phyloP scores from a whole-genome alignment of 495 filamentous ascomycete genomes.

The Hyaloscypha variabilis region DNA sequence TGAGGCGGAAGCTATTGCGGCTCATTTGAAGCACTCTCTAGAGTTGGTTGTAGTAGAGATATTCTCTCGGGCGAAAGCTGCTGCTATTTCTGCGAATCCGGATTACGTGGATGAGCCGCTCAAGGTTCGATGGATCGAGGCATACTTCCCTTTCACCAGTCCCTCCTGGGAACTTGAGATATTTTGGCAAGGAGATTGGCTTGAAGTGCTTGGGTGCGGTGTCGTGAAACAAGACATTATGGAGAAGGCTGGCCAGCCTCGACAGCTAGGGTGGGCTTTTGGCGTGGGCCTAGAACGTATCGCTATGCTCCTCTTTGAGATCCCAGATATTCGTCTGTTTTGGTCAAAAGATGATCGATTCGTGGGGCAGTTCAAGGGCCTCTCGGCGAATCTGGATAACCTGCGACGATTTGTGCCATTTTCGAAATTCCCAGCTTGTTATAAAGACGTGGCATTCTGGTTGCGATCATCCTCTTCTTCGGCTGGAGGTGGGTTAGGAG shows the following conservation, averaged over 20 bases:
- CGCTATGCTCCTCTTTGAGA: constrained; percentile 94
- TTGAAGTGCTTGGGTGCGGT: constrained; percentile 94
- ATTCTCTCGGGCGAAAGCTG: constrained; percentile 76
- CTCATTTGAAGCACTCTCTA: constrained; percentile 86
- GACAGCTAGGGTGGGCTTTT: constrained; percentile 91
- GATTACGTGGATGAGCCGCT: constrained; percentile 59
- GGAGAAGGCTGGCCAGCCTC: constrained; percentile 72
- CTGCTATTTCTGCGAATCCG: constrained; percentile 55
- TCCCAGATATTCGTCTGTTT: constrained; percentile 97
- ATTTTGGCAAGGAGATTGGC: constrained; percentile 92
- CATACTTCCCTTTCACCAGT: constrained; percentile 94
- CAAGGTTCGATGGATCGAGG: constrained; percentile 90
- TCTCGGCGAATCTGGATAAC: constrained; percentile 43
- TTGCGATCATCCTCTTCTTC: constrained; percentile 58
- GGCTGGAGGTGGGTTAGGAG: constrained; percentile 48
- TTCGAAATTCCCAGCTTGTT: constrained; percentile 84
- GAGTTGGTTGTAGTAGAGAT: constrained; percentile 89
- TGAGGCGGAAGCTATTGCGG: constrained; percentile 81
- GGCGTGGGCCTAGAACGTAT: constrained; percentile 91
- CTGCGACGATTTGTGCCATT: constrained; percentile 80
- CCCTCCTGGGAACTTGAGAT: constrained; percentile 97
- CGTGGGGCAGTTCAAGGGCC: constrained; percentile 71
- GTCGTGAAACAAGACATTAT: constrained; percentile 81
- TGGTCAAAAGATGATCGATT: constrained; percentile 89
- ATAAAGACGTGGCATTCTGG: constrained; percentile 96